phyloP scores from a whole-genome alignment of 176 grass and related monocot species.

The Juncus effusus region DNA sequence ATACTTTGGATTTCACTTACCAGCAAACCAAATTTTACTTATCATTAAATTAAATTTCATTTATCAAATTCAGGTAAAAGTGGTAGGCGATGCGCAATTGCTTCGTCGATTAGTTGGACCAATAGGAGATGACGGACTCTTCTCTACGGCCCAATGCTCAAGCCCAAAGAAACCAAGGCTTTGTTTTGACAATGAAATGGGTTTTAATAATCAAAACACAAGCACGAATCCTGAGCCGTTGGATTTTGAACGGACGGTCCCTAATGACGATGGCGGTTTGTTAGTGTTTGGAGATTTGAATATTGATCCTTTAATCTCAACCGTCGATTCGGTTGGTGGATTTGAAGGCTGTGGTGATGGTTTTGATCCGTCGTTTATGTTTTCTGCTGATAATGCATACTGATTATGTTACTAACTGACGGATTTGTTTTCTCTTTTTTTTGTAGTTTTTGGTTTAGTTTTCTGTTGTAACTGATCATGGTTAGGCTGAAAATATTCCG shows the following conservation, averaged over 20 bases:
- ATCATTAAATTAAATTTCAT: no score
- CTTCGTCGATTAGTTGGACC: slow-evolving; percentile 35
- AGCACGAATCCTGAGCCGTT: slow-evolving; percentile 7
- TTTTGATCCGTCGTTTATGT: slow-evolving; percentile 32
- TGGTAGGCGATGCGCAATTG: slow-evolving; percentile 52
- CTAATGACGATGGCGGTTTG: neutral
- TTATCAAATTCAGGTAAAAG: slow-evolving; percentile 35
- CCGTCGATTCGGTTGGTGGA: slow-evolving; percentile 14
- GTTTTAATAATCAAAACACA: neutral
- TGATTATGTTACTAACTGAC: neutral
- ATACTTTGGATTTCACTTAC: no score
- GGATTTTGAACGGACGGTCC: slow-evolving; percentile 7
- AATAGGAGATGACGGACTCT: neutral
- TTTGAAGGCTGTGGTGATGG: slow-evolving; percentile 15
- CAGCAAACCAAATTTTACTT: no score
- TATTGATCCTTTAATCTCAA: neutral
- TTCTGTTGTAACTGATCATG: neutral
- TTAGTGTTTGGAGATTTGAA: slow-evolving; percentile 22
- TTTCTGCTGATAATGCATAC: slow-evolving; percentile 33
- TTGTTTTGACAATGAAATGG: slow-evolving; percentile 22
- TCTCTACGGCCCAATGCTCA: neutral
- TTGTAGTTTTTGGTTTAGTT: slow-evolving; percentile 8
- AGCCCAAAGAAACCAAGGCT: slow-evolving; percentile 35
- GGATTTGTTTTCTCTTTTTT: neutral
- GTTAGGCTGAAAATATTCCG: slow-evolving; percentile 3